phyloP scores from a whole-genome alignment of 2,329 filamentous ascomycete genomes.

The Aureobasidium sp. region DNA sequence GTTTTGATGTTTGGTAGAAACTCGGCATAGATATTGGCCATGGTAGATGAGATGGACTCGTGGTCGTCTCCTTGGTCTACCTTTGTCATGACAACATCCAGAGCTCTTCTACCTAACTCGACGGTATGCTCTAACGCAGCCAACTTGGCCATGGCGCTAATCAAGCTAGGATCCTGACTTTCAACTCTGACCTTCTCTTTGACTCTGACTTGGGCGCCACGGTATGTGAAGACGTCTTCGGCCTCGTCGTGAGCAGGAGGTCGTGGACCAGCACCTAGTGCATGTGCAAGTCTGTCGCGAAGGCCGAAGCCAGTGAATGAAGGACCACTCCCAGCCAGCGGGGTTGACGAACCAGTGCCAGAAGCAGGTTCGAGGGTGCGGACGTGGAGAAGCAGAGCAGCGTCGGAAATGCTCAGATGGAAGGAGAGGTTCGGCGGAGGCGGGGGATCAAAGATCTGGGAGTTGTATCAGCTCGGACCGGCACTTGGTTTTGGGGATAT shows the following conservation, averaged over 20 bases:
- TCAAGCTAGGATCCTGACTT: conserved; percentile 78
- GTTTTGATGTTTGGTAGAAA: conserved; percentile 55
- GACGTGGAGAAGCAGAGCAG: conserved; percentile 55
- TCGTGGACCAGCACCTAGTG: conserved; percentile 22
- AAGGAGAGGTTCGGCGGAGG: conserved; percentile 64
- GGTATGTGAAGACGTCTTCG: conserved; percentile 66
- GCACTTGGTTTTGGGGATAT: background rate
- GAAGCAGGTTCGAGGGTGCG: conserved; percentile 54
- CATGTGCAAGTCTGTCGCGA: conserved; percentile 46
- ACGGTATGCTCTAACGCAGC: conserved; percentile 70
- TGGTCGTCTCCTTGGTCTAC: conserved; percentile 31
- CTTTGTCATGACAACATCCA: conserved; percentile 72
- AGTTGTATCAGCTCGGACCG: background rate
- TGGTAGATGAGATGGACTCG: background rate
- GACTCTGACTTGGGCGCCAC: conserved; percentile 68
- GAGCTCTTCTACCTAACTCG: conserved; percentile 59
- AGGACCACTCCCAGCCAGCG: conserved; percentile 18
- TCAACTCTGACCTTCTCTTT: conserved; percentile 86
- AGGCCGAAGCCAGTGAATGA: conserved; percentile 51
- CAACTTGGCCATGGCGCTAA: conserved; percentile 78
- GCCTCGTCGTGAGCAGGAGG: conserved; percentile 54
- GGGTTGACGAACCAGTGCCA: conserved; percentile 29
- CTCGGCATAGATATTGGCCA: conserved; percentile 50
- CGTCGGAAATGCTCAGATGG: conserved; percentile 50
- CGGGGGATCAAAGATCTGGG: conserved; percentile 49